Evolutionary conservation across 352 stramenopile species (phyloP).

Genomic region (Phytophthora pisi): DNA sequence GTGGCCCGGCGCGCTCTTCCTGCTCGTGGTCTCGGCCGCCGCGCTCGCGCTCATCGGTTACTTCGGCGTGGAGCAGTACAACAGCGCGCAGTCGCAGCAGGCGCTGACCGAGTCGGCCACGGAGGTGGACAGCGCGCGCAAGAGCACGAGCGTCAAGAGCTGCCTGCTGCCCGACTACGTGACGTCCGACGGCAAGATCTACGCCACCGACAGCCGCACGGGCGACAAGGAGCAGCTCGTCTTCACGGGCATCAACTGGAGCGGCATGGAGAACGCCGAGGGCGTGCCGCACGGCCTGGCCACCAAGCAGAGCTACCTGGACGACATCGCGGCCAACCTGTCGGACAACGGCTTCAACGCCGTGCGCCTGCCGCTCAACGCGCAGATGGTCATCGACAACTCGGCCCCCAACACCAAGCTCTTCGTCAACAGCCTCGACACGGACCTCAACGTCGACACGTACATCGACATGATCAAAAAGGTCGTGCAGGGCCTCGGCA

Average conservation of each 20-base stretch:
- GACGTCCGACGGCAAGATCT: constrained; percentile 62
- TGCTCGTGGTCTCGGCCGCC: constrained; percentile 57
- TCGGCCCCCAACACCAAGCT: constrained; percentile 60
- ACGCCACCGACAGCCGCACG: constrained; percentile 56
- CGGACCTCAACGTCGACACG: constrained; percentile 66
- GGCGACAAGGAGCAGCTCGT: constrained; percentile 64
- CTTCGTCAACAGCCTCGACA: constrained; percentile 67
- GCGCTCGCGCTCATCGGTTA: constrained; percentile 65
- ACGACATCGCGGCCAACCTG: constrained; percentile 73
- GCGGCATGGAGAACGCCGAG: constrained; percentile 84
- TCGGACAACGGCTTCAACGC: constrained; percentile 75
- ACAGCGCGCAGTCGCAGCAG: constrained; percentile 71
- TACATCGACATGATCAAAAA: constrained; percentile 90
- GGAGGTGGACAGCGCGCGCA: constrained; percentile 26
- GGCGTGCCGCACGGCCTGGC: constrained; percentile 80
- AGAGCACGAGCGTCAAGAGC: constrained; percentile 44
- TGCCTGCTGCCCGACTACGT: constrained; percentile 79
- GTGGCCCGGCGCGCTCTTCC: constrained; percentile 78
- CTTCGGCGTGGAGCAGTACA: constrained; percentile 66
- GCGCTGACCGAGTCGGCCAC: constrained; percentile 57
- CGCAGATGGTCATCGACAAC: constrained; percentile 84
- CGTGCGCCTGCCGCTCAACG: constrained; percentile 79
- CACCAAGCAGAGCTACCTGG: constrained; percentile 66
- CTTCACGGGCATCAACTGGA: constrained; percentile 90
- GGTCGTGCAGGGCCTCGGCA: constrained; percentile 79